Conservation (phyloP, 2,329 filamentous ascomycete genomes). For the Orbilia ellipsospora region DNA sequence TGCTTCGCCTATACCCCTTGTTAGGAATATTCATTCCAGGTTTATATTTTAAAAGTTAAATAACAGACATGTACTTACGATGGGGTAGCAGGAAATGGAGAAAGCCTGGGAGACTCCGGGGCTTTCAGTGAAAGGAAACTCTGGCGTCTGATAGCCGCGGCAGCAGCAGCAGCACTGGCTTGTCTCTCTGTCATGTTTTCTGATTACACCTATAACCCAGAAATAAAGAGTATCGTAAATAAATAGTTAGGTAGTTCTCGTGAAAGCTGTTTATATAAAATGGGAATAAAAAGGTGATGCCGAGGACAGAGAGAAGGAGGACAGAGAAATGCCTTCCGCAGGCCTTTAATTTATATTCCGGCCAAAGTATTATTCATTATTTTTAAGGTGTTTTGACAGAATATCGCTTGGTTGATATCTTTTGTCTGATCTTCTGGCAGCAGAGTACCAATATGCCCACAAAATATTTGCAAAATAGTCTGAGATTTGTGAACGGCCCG, state of each 20-base stretch:
- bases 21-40: background rate
- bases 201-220: background rate
- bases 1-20: conserved; percentile 21
- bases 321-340: too few species aligned
- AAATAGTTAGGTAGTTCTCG: background rate
- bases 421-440: too few species aligned
- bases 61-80: conserved; percentile 13
- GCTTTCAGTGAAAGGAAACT: conserved; percentile 14
- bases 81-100: conserved; percentile 37
- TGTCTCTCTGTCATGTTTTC: conserved; percentile 14
- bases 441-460: too few species aligned
- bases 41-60: background rate
- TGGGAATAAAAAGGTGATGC: too few species aligned
- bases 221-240: background rate
- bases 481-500: too few species aligned
- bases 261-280: too few species aligned
- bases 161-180: conserved; percentile 39
- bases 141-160: conserved; percentile 32
- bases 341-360: too few species aligned
- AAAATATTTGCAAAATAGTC: too few species aligned
- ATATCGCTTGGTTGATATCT: too few species aligned
- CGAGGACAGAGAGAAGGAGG: too few species aligned
- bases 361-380: too few species aligned
- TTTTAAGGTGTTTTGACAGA: too few species aligned
- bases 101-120: conserved; percentile 25